phyloP scores from a whole-genome alignment of 257 asterid genomes.

The Mentha longifolia region DNA sequence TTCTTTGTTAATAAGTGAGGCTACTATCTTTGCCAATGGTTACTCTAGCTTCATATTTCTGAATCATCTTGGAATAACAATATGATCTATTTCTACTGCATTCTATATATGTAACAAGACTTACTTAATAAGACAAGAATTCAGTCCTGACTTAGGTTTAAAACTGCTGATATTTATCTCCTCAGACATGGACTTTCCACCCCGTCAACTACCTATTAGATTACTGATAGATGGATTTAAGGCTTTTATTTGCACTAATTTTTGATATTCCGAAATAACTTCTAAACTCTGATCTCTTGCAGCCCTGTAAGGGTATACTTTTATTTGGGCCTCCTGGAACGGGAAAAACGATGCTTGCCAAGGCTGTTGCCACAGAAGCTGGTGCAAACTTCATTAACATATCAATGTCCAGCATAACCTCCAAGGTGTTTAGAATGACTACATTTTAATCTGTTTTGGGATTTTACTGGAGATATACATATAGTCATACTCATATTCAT shows the following conservation, averaged over 20 bases:
- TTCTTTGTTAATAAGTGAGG: neutral
- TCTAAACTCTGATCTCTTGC: constrained; percentile 31
- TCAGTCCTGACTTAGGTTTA: neutral
- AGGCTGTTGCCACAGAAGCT: constrained; percentile 96
- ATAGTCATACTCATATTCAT: neutral
- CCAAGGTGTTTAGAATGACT: constrained; percentile 56
- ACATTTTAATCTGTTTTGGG: constrained; percentile 11
- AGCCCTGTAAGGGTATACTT: constrained; percentile 96
- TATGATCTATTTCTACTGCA: neutral
- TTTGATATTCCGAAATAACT: constrained; percentile 19
- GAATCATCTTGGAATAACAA: no score
- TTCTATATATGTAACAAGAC: constrained; percentile 11
- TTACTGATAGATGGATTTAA: constrained; percentile 15
- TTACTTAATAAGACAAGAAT: constrained; percentile 15
- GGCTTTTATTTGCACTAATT: constrained; percentile 6
- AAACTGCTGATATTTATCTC: constrained; percentile 16
- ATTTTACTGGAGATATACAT: neutral
- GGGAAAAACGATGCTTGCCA: constrained; percentile 93
- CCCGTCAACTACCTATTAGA: constrained; percentile 2
- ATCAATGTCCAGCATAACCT: constrained; percentile 91
- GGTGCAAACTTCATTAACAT: constrained; percentile 92
- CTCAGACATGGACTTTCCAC: constrained; percentile 5
- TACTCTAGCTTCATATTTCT: neutral
- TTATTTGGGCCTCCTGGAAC: constrained; percentile 93
- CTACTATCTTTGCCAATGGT: constrained; percentile 21